Evolutionary conservation across 768 basidiomycete species (phyloP).

Genomic region (Leccinellum albellum): DNA sequence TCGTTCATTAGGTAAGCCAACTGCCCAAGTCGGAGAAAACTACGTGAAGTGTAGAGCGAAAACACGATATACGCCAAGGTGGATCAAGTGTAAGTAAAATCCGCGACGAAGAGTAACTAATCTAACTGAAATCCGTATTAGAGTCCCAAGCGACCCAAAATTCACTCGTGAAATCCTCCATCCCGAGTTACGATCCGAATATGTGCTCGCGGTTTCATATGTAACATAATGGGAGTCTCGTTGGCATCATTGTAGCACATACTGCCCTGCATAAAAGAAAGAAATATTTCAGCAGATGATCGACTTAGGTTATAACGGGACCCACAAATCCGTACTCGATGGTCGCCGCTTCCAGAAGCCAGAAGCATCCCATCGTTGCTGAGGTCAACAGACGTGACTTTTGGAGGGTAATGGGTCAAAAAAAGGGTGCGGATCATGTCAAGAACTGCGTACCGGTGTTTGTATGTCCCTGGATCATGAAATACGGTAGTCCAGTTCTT

Average conservation of each 20-base stretch:
- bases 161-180: slow-evolving; percentile 1
- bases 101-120: neutral
- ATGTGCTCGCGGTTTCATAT: neutral
- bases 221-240: neutral
- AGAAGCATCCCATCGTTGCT: slow-evolving; percentile 28
- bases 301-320: slow-evolving; percentile 6
- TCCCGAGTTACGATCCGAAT: slow-evolving; percentile 8
- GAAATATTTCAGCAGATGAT: slow-evolving; percentile 12
- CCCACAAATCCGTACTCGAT: slow-evolving; percentile 37
- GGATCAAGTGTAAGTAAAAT: neutral
- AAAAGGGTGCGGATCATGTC: slow-evolving; percentile 14
- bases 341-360: slow-evolving; percentile 38
- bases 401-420: slow-evolving; percentile 8
- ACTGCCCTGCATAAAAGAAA: slow-evolving; percentile 24
- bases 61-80: neutral
- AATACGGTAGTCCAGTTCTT: slow-evolving; percentile 28
- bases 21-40: neutral
- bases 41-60: neutral
- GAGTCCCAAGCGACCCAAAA: slow-evolving; percentile 2
- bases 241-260: slow-evolving; percentile 23
- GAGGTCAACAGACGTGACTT: slow-evolving; percentile 40
- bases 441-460: slow-evolving; percentile 31
- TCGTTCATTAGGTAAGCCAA: slow-evolving; percentile 25
- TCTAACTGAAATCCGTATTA: neutral
- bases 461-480: slow-evolving; percentile 35